Evolutionary conservation across 2,329 filamentous ascomycete species (phyloP), one percentile per base, ranked within the genome.

Genomic region (Fusarium mexicanum): DNA sequence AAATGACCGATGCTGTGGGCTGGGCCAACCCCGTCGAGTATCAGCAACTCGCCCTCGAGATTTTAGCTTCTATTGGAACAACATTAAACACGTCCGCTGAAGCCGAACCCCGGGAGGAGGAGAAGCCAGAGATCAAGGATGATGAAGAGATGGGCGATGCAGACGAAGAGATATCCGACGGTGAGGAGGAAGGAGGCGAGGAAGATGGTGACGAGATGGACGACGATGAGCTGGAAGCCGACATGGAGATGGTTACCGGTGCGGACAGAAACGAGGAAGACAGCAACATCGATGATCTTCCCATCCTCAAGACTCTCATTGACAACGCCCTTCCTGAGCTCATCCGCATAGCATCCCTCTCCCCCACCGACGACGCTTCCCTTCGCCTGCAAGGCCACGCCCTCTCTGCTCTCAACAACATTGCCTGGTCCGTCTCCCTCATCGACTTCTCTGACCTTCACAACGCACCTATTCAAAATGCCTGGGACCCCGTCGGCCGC

Each of bases 211-310:
- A 87, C n/a, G 87, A 89, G 64, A 89, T 90, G 85, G 85, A 87
- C 60, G 83, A 87, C 33, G 88, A 88, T 58, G 87, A 87, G 57
- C 87, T 92, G 69, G 85, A 89, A 67, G 89, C 87, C 35, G 91
- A 93, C 76, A 91, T 93, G 88, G 90, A 90, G 8, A 86, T 89
- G 81, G 90, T 93, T 5, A 88, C 88, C 1, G 89, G 87, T 6
- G 83, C 84, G 13, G 83, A 82, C 26, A 84, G 85, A 35, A 83
- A 84, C n/a, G 77, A 81, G 17, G 82, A 78, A 73, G 60, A 83
- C 50, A 73, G 75, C 58, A 76, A 82, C 47, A 83, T 89, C 54
- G 84, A 89, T 69, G 86, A 89, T 71, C 80, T 89, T 33, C 87
- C 89, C 20, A 88, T 88, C 8, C 84, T 91, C 40, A 85, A 86